Conservation (phyloP, 129 eudicot genomes). For the Heracleum sosnowskyi region DNA sequence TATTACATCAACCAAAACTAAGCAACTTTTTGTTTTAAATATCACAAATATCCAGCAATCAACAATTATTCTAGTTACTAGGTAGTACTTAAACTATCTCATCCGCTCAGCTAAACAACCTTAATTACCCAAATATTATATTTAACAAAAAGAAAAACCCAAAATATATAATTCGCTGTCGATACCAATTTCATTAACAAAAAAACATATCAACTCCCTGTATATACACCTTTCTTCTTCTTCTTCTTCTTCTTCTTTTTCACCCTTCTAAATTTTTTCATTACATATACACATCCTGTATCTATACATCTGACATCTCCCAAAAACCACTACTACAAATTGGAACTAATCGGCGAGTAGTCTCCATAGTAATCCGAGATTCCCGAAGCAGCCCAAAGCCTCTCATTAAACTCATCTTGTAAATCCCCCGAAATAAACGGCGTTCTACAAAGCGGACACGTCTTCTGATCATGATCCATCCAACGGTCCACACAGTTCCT, state of each 20-base stretch:
- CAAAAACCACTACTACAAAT: slow-evolving; percentile 18
- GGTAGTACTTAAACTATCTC: too few species aligned
- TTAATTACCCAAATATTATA: neutral
- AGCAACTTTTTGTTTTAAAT: too few species aligned
- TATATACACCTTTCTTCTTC: neutral
- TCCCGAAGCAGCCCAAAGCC: slow-evolving; percentile 78
- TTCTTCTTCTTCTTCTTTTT: too few species aligned
- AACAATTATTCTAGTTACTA: too few species aligned
- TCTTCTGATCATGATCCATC: slow-evolving; percentile 94
- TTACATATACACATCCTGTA: slow-evolving; percentile 8
- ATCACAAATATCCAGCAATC: too few species aligned
- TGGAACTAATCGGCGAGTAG: slow-evolving; percentile 34
- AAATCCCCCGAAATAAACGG: slow-evolving; percentile 59
- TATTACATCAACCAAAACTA: too few species aligned
- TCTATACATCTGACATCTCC: neutral
- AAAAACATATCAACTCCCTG: neutral
- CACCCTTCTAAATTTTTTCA: neutral
- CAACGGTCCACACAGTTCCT: slow-evolving; percentile 83
- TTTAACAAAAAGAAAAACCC: too few species aligned
- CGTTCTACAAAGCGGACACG: slow-evolving; percentile 88
- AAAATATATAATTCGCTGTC: too few species aligned
- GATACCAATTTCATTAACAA: neutral
- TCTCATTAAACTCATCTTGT: slow-evolving; percentile 54
- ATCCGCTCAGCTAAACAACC: too few species aligned
- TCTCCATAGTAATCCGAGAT: slow-evolving; percentile 57